A percentile compares a stretch with the other conserved stretches of the same genome.
Conservation (phyloP, 176 grass and related monocot species). For the Ampelocalamus luodianensis region DNA sequence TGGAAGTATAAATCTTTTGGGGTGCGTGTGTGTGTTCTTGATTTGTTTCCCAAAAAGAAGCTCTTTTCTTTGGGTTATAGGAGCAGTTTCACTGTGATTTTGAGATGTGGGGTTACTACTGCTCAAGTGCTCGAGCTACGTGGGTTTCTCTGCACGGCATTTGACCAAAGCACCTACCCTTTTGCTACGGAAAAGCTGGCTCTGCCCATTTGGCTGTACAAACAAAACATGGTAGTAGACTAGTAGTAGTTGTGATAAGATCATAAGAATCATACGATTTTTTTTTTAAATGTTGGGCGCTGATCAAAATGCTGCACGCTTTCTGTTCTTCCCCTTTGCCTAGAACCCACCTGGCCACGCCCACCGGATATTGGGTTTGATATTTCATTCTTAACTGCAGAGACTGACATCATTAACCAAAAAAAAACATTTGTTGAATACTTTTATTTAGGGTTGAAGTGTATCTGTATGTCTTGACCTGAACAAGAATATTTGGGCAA, state of each 20-base stretch:
- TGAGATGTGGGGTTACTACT: conserved; percentile 34
- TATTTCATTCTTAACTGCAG: not conserved
- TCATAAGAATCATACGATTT: conserved; percentile 30
- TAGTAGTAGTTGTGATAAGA: conserved; percentile 33
- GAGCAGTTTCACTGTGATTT: conserved; percentile 18
- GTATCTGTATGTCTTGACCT: conserved; percentile 21
- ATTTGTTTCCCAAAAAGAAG: not conserved
- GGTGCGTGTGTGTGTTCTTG: not conserved
- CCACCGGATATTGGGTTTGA: conserved; percentile 39
- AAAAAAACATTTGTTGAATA: not conserved
- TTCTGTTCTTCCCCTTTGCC: conserved; percentile 24
- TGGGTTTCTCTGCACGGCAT: conserved; percentile 26
- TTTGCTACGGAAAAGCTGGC: conserved; percentile 46
- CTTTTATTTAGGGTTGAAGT: not conserved
- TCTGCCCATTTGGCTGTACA: conserved; percentile 37
- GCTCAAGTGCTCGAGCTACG: conserved; percentile 42
- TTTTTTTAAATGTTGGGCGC: not conserved
- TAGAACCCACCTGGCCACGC: conserved; percentile 8
- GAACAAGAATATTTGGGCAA: not conserved
- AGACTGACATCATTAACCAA: not conserved
- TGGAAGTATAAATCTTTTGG: conserved; percentile 11
- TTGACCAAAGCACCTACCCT: conserved; percentile 44
- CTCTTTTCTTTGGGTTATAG: not conserved
- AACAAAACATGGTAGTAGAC: conserved; percentile 46
- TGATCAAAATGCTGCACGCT: conserved; percentile 5